Evolutionary conservation across 352 stramenopile genomes (phyloP), one percentile per base, ranked within the genome.

Genomic region (Thalassiosira exigua): DNA sequence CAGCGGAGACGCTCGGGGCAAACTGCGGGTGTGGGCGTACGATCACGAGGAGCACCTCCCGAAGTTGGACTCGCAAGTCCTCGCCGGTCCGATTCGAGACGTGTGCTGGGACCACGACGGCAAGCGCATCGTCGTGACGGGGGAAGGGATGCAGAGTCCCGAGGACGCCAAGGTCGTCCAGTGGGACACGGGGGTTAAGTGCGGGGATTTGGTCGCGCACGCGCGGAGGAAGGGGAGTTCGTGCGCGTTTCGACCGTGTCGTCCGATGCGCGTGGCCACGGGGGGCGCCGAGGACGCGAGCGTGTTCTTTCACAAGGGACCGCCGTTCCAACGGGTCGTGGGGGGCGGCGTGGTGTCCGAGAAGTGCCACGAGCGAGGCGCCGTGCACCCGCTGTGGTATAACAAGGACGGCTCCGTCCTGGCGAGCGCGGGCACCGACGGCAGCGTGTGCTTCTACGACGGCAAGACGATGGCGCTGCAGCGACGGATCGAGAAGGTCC

Each of bases 21-120:
- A 96, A 76, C 87, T 99, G 2, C 94, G 97, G 24, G 90, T 99
- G 44, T 99, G 97, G 97, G 91, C 95, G 27, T 98, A 96, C 70
- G 96, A 99, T 87, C 97, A 98, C 85, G n/a, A 96, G 54, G 96
- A 99, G 80, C 96, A 99, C 82, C 94, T 94, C 29, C 88, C 96
- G 54, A 98, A 98, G 85, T 90, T 98, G 46, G 96, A 98, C 69
- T 86, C 97, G 4, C 89, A 92, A 4, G 91, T 93, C 12, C 88
- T 96, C 0, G 71, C 64, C 42, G 95, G 95, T 17, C 90, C 96
- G 59, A 94, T 98, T 72, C 96, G 97, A 67, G 96, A 98, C 82
- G 81, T 99, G 64, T 88, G 86, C 9, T 98, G 97, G 97, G 97
- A 98, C 79, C 88, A 89, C 0, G 97, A 99, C 72, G 97, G 93